A percentile compares a stretch with the other conserved stretches of the same genome.
phyloP scores from a whole-genome alignment of 2,329 filamentous ascomycete genomes.

The Ceratocystis huliohia region DNA sequence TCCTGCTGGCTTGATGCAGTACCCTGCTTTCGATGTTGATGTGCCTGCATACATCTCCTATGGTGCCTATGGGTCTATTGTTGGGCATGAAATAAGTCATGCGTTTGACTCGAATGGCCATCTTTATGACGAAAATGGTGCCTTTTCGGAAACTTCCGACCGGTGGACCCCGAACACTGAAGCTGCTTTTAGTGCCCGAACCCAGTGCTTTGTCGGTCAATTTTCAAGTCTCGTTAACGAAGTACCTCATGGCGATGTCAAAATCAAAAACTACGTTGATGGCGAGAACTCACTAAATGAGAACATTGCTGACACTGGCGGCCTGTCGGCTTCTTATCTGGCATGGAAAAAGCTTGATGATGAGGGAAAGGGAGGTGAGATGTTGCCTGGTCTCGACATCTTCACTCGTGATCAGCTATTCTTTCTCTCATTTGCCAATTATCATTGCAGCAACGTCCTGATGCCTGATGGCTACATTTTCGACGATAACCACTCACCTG shows the following conservation, averaged over 20 bases:
- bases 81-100: conserved; percentile 57
- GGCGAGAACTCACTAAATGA: conserved; percentile 52
- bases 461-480: conserved; percentile 46
- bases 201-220: conserved; percentile 54
- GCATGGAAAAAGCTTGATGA: conserved; percentile 51
- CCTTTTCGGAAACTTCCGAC: conserved; percentile 38
- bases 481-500: conserved; percentile 53
- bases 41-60: conserved; percentile 55
- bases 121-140: conserved; percentile 49
- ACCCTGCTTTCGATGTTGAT: conserved; percentile 49
- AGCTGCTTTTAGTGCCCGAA: conserved; percentile 43
- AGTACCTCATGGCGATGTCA: background rate
- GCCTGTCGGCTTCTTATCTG: conserved; percentile 47
- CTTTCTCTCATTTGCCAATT: conserved; percentile 51
- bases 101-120: conserved; percentile 56
- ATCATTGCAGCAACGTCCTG: conserved; percentile 54
- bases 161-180: conserved; percentile 55
- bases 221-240: conserved; percentile 31
- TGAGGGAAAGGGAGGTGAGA: conserved; percentile 34
- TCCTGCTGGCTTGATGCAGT: conserved; percentile 57
- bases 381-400: conserved; percentile 46
- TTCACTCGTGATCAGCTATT: conserved; percentile 59
- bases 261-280: conserved; percentile 46
- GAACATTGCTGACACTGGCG: conserved; percentile 60
- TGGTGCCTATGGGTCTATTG: conserved; percentile 54